These are phyloP conservation scores for Salix viminalis DNA, from an alignment of 345 rosid species.

Conservation along the genomic window DNA sequence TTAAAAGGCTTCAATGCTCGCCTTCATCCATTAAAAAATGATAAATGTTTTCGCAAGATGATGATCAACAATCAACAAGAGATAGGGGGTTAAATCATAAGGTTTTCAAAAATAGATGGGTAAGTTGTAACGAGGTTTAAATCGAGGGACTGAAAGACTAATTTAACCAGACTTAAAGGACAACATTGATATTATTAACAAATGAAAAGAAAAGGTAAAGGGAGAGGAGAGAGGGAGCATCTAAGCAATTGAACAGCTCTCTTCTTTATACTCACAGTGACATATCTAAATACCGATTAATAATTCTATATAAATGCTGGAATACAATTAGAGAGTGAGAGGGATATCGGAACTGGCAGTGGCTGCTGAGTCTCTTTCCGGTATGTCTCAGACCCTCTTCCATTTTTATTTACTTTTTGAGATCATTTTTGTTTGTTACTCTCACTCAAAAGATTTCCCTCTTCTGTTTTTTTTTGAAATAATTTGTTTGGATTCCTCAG, in stretches of 20 bases:
- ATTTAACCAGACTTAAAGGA: not conserved
- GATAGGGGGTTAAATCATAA: not conserved
- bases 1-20: no score
- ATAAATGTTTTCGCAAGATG: not conserved
- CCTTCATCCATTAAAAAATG: no score
- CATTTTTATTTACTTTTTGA: not conserved
- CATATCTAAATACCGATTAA: not conserved
- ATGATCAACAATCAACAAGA: not conserved
- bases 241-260: constrained; percentile 28
- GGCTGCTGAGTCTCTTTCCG: not conserved
- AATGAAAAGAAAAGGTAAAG: not conserved
- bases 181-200: not conserved
- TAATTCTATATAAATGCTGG: not conserved
- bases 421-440: not conserved
- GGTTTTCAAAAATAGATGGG: not conserved
- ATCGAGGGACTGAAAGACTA: not conserved
- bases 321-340: not conserved
- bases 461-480: not conserved
- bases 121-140: not conserved
- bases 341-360: not conserved
- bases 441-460: not conserved
- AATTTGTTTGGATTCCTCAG: not conserved
- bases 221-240: not conserved
- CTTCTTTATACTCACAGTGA: not conserved
- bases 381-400: not conserved